These are phyloP conservation scores for Hyaloscypha variabilis DNA, from an alignment of 495 filamentous ascomycete species.

Conservation along the genomic window DNA sequence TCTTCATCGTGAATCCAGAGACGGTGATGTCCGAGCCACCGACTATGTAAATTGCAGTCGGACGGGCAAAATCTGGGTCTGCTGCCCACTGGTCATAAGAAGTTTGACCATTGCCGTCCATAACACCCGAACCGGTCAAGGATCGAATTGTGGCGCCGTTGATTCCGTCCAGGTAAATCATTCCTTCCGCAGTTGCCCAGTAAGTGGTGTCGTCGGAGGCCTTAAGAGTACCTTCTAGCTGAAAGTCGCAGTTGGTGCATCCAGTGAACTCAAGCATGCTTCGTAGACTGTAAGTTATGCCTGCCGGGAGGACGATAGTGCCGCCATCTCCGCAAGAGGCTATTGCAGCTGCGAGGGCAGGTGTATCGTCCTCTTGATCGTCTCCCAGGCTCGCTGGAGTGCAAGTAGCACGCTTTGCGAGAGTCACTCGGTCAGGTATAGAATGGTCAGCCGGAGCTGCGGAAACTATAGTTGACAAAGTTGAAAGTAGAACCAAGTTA, in stretches of 20 bases:
- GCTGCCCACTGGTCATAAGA: conserved; percentile 43
- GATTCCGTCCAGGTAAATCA: conserved; percentile 41
- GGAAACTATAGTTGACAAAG: too few species aligned
- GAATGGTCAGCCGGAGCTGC: too few species aligned
- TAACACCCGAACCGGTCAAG: conserved; percentile 41
- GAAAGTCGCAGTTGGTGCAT: conserved; percentile 43
- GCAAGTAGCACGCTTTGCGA: conserved; percentile 34
- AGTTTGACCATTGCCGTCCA: conserved; percentile 51
- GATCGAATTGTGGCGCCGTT: conserved; percentile 41
- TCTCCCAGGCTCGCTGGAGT: conserved; percentile 40
- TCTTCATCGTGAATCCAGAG: conserved; percentile 39
- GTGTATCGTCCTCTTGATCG: conserved; percentile 37
- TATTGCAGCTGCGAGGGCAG: conserved; percentile 42
- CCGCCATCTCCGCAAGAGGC: conserved; percentile 41
- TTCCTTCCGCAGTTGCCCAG: conserved; percentile 43
- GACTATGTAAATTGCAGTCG: conserved; percentile 46
- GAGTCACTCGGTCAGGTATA: background rate
- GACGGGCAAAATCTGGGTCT: conserved; percentile 40
- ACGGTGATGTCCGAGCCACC: conserved; percentile 39
- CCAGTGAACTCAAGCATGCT: conserved; percentile 42
- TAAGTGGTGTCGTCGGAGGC: conserved; percentile 40
- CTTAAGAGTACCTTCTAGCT: conserved; percentile 45
- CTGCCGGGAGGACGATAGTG: conserved; percentile 45
- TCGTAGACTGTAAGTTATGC: conserved; percentile 39
- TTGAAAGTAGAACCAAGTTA: too few species aligned